Evolutionary conservation across 768 basidiomycete species (phyloP).

Genomic region (Tricholoma flavovirens): DNA sequence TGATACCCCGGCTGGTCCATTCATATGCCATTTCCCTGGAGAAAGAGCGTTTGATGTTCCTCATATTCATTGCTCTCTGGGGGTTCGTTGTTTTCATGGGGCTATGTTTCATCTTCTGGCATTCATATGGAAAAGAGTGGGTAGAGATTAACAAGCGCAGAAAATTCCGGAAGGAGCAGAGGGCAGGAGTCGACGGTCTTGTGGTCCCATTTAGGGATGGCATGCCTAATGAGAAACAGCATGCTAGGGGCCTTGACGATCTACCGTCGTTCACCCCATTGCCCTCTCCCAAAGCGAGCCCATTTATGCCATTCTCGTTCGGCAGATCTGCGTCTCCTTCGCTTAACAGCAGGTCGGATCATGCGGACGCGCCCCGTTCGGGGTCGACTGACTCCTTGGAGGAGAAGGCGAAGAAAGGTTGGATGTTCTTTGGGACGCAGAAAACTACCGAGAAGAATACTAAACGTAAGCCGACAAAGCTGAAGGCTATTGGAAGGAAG

Average conservation of each 20-base stretch:
- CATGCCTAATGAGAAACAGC: slow-evolving; percentile 14
- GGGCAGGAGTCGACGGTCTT: slow-evolving; percentile 41
- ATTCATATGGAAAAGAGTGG: slow-evolving; percentile 50
- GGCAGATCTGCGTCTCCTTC: slow-evolving; percentile 17
- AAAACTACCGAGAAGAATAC: slow-evolving; percentile 10
- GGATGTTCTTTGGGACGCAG: slow-evolving; percentile 6
- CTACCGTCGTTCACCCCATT: slow-evolving; percentile 48
- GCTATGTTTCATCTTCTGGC: slow-evolving; percentile 63
- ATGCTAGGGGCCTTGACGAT: slow-evolving; percentile 17
- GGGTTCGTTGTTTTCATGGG: slow-evolving; percentile 78
- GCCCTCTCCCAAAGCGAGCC: slow-evolving; percentile 32
- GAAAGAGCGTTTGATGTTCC: slow-evolving; percentile 82
- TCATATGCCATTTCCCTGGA: slow-evolving; percentile 67
- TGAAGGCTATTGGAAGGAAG: slow-evolving; percentile 42
- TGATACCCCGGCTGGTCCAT: slow-evolving; percentile 69
- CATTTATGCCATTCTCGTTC: slow-evolving; percentile 30
- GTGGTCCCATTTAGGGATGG: slow-evolving; percentile 28
- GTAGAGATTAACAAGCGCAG: slow-evolving; percentile 42
- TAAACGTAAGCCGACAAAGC: slow-evolving; percentile 29
- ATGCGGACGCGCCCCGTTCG: slow-evolving; percentile 24
- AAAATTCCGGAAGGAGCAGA: slow-evolving; percentile 49
- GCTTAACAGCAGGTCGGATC: slow-evolving; percentile 7
- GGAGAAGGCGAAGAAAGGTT: slow-evolving; percentile 15
- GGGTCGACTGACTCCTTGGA: slow-evolving; percentile 42
- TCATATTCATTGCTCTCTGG: slow-evolving; percentile 82